Evolutionary conservation across 257 asterid species (phyloP).

Genomic region (Fraxinus quadrangulata): DNA sequence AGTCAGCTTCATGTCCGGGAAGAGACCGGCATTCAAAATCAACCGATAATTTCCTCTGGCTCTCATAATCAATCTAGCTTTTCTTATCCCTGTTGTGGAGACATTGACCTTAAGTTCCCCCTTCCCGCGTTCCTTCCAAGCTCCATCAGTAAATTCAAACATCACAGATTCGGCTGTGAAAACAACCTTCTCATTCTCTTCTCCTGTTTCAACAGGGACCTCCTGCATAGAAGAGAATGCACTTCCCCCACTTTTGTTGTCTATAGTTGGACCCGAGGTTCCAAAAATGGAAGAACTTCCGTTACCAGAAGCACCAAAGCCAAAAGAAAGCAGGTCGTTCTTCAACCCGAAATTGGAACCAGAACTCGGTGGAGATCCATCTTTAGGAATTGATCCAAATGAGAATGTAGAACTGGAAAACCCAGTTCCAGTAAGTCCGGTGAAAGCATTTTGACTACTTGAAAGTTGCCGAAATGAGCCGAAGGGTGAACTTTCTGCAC

Average conservation of each 20-base stretch:
- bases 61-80: slow-evolving; percentile 87
- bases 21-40: slow-evolving; percentile 81
- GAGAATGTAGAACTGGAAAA: slow-evolving; percentile 73
- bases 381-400: slow-evolving; percentile 65
- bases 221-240: slow-evolving; percentile 59
- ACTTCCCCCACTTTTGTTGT: slow-evolving; percentile 44
- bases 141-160: slow-evolving; percentile 65
- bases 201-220: slow-evolving; percentile 70
- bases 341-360: slow-evolving; percentile 45
- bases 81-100: slow-evolving; percentile 51
- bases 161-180: slow-evolving; percentile 72
- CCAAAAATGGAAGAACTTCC: slow-evolving; percentile 42
- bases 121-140: slow-evolving; percentile 94
- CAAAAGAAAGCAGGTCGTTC: slow-evolving; percentile 39
- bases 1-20: slow-evolving; percentile 87
- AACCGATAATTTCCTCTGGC: slow-evolving; percentile 79
- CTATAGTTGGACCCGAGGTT: slow-evolving; percentile 33
- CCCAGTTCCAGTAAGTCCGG: slow-evolving; percentile 86
- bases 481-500: slow-evolving; percentile 54
- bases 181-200: slow-evolving; percentile 69
- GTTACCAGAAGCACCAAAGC: slow-evolving; percentile 49
- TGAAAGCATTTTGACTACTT: slow-evolving; percentile 84
- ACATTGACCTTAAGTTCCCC: slow-evolving; percentile 84
- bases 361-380: slow-evolving; percentile 41
- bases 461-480: slow-evolving; percentile 81